phyloP scores from a whole-genome alignment of 2,329 filamentous ascomycete species.

The Microcera coccophila region DNA sequence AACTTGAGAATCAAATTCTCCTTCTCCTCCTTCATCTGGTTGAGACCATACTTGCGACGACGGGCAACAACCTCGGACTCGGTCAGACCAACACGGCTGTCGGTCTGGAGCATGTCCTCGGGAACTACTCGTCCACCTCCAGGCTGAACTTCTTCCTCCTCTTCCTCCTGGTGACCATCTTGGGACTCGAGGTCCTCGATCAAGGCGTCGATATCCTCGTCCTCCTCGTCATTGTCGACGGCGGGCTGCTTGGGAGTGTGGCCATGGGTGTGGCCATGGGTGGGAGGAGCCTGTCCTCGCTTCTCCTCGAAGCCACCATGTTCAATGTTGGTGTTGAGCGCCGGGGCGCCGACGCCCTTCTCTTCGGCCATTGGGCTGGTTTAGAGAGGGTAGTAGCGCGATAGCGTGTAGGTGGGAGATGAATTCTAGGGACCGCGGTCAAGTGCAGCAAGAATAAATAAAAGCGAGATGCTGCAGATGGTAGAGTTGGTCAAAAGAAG shows the following conservation, averaged over 20 bases:
- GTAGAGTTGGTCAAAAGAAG: conserved; percentile 14
- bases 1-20: conserved; percentile 84
- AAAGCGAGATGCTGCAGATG: conserved; percentile 18
- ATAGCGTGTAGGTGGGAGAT: conserved; percentile 9
- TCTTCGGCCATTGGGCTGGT: conserved; percentile 50
- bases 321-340: conserved; percentile 62
- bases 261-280: conserved; percentile 31
- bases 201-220: conserved; percentile 80
- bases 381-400: conserved; percentile 13
- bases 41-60: conserved; percentile 73
- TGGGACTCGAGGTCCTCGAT: conserved; percentile 84
- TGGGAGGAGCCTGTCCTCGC: conserved; percentile 36
- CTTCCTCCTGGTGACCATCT: conserved; percentile 66
- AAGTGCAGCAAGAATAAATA: conserved; percentile 20
- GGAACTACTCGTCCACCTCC: conserved; percentile 60
- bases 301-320: conserved; percentile 65
- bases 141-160: conserved; percentile 50
- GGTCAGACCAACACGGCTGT: conserved; percentile 68
- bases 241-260: conserved; percentile 39
- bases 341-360: conserved; percentile 49
- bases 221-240: conserved; percentile 64
- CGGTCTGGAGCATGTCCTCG: conserved; percentile 74
- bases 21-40: conserved; percentile 89
- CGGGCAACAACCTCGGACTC: conserved; percentile 61
- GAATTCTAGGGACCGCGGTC: conserved; percentile 14